Conservation (phyloP, 176 grass and related monocot species). For the Chloris gayana region DNA sequence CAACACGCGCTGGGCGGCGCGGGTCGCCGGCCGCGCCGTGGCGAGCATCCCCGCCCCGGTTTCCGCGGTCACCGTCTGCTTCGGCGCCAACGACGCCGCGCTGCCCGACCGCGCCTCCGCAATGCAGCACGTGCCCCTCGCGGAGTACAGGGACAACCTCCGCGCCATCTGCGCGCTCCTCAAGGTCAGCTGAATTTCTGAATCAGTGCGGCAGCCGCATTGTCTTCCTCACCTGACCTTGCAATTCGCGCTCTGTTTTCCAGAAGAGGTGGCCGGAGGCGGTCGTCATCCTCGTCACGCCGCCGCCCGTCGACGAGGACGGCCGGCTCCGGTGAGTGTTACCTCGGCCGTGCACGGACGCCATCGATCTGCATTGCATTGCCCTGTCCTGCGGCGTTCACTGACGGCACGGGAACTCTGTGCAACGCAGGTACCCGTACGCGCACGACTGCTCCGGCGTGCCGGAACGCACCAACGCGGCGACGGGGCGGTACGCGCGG, state of each 20-base stretch:
- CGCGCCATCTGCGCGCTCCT: slow-evolving; percentile 57
- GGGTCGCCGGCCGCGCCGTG: slow-evolving; percentile 30
- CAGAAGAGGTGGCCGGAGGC: slow-evolving; percentile 46
- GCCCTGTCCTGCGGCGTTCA: too few relatives aligned
- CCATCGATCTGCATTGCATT: neutral
- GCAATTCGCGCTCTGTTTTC: neutral
- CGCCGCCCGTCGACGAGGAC: slow-evolving; percentile 70
- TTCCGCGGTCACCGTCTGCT: slow-evolving; percentile 54
- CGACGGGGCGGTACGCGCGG: slow-evolving; percentile 52
- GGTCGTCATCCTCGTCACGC: slow-evolving; percentile 61
- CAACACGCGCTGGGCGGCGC: slow-evolving; percentile 65
- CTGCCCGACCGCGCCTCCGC: slow-evolving; percentile 48
- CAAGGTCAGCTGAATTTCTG: slow-evolving; percentile 24
- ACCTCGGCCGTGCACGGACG: neutral
- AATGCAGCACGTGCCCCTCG: slow-evolving; percentile 58
- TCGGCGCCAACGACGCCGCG: slow-evolving; percentile 72
- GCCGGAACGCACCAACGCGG: slow-evolving; percentile 69
- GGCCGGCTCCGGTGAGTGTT: slow-evolving; percentile 43
- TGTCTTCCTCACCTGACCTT: too few relatives aligned
- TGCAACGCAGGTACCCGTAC: slow-evolving; percentile 40
- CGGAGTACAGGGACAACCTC: slow-evolving; percentile 66
- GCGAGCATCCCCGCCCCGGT: slow-evolving; percentile 21
- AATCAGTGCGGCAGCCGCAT: too few relatives aligned
- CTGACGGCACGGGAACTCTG: neutral
- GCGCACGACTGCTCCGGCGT: slow-evolving; percentile 32